Conservation (phyloP, 805 yeast genomes). For the Hanseniaspora clermontiae region DNA sequence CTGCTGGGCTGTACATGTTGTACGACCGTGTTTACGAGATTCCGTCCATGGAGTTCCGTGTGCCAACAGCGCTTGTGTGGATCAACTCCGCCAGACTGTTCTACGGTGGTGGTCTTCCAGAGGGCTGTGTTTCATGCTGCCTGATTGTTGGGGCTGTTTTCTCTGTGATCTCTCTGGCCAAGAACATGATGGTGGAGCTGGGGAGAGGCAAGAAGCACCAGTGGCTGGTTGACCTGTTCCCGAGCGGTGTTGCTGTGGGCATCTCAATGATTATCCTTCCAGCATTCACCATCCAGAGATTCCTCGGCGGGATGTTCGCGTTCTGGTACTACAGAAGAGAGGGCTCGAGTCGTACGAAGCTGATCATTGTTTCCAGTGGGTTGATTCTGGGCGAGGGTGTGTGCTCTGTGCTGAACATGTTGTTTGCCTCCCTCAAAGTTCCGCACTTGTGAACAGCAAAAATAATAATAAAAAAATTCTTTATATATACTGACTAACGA, state of each 20-base stretch:
- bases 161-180: conserved; percentile 53
- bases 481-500: background rate
- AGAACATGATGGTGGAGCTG: conserved; percentile 39
- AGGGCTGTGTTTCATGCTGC: conserved; percentile 51
- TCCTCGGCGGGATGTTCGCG: conserved; percentile 70
- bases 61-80: conserved; percentile 96
- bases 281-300: conserved; percentile 83
- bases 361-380: conserved; percentile 86
- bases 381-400: conserved; percentile 89
- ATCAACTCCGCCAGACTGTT: conserved; percentile 88
- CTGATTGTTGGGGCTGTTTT: conserved; percentile 53
- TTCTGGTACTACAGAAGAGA: conserved; percentile 40
- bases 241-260: conserved; percentile 95
- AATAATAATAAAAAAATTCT: no score
- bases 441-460: conserved; percentile 49
- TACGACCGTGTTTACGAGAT: conserved; percentile 74
- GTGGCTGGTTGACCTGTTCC: conserved; percentile 41
- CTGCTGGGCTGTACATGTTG: conserved; percentile 69
- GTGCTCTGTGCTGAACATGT: conserved; percentile 69
- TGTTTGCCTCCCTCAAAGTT: conserved; percentile 54
- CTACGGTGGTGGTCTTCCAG: conserved; percentile 82
- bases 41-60: conserved; percentile 68
- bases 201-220: conserved; percentile 30
- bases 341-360: conserved; percentile 40
- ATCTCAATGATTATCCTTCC: conserved; percentile 92